phyloP scores from a whole-genome alignment of 805 yeast species.

The Metschnikowia gruessii region DNA sequence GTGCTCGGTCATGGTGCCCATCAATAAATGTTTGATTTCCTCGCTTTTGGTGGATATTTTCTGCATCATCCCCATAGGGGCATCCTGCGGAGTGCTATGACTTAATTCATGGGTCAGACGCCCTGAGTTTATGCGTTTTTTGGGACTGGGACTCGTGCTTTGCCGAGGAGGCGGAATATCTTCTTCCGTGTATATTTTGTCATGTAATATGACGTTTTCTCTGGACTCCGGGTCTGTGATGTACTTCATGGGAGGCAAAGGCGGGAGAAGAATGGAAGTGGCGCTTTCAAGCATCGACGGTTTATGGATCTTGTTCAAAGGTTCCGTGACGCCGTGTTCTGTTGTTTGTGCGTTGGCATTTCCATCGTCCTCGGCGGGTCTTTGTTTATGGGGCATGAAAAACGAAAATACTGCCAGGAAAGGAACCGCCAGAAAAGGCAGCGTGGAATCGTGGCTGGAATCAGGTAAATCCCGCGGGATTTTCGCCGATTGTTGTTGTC shows the following conservation, averaged over 20 bases:
- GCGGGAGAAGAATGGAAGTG: slow-evolving; percentile 71
- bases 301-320: slow-evolving; percentile 47
- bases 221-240: slow-evolving; percentile 66
- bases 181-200: slow-evolving; percentile 61
- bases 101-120: neutral
- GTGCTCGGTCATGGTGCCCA: slow-evolving; percentile 34
- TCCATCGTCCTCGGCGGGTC: slow-evolving; percentile 5
- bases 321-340: slow-evolving; percentile 4
- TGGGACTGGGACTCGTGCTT: neutral
- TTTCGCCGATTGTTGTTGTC: slow-evolving; percentile 11
- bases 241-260: slow-evolving; percentile 67
- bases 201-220: slow-evolving; percentile 73
- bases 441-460: slow-evolving; percentile 16
- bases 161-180: slow-evolving; percentile 39
- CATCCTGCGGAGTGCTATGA: neutral
- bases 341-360: slow-evolving; percentile 7
- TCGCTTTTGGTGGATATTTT: slow-evolving; percentile 18
- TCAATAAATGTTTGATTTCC: slow-evolving; percentile 16
- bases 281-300: slow-evolving; percentile 80
- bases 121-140: neutral
- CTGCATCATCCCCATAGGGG: slow-evolving; percentile 16
- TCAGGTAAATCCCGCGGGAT: slow-evolving; percentile 23
- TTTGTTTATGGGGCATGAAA: slow-evolving; percentile 43
- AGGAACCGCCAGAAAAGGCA: slow-evolving; percentile 38
- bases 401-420: slow-evolving; percentile 39